These are phyloP conservation scores for Trametes meyenii DNA, from an alignment of 768 basidiomycete genomes.

Conservation along the genomic window DNA sequence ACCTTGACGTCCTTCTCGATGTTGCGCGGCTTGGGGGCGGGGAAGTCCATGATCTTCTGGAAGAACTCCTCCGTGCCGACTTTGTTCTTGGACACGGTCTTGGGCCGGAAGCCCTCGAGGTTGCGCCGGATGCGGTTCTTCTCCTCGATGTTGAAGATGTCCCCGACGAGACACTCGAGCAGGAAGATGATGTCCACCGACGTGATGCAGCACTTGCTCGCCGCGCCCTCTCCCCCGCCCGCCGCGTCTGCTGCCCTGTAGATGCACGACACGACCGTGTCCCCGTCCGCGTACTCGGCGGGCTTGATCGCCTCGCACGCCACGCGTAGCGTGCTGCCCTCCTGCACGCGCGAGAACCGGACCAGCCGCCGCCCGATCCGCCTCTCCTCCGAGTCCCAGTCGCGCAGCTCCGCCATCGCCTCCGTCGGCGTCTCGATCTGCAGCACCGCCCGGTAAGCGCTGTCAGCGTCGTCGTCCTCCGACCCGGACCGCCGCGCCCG, in stretches of 20 bases:
- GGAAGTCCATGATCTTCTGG: conserved; percentile 95
- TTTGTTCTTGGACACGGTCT: conserved; percentile 87
- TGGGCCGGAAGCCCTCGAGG: conserved; percentile 89
- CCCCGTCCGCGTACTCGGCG: conserved; percentile 70
- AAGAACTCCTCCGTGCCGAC: conserved; percentile 85
- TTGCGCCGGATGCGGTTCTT: conserved; percentile 96
- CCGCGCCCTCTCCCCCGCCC: conserved; percentile 3
- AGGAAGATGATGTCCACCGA: conserved; percentile 96
- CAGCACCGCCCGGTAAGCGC: conserved; percentile 47
- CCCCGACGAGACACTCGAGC: conserved; percentile 77
- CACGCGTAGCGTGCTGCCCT: conserved; percentile 75
- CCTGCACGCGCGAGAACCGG: conserved; percentile 78
- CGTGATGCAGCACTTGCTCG: conserved; percentile 71
- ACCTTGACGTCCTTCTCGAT: conserved; percentile 98
- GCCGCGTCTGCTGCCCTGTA: conserved; percentile 75
- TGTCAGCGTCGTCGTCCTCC: conserved; percentile 41
- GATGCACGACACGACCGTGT: conserved; percentile 94
- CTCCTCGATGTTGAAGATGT: conserved; percentile 88
- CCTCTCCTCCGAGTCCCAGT: conserved; percentile 69
- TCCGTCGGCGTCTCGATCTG: conserved; percentile 62
- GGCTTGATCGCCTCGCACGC: conserved; percentile 77
- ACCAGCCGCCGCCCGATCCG: conserved; percentile 79
- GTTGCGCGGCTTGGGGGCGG: conserved; percentile 90
- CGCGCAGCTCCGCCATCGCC: conserved; percentile 45
- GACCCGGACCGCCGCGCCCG: conserved; percentile 31